A percentile compares a stretch with the other conserved stretches of the same genome.
Evolutionary conservation across 305 asterid genomes (phyloP).

Genomic region (Fraxinus paxiana): DNA sequence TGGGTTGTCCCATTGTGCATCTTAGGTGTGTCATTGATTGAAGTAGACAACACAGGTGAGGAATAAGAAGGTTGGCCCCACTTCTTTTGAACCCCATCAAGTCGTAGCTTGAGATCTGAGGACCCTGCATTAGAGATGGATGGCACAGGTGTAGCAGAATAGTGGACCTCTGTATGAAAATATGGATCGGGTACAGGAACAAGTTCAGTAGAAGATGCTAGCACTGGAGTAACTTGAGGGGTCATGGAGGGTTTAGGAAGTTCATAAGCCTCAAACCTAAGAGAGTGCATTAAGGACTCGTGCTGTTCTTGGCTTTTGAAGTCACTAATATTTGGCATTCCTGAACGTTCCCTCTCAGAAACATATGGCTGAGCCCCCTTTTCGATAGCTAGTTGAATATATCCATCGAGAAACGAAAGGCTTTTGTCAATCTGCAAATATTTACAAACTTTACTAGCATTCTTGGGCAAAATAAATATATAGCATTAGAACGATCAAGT

Average conservation of each 20-base stretch:
- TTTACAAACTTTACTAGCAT: not conserved
- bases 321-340: constrained; percentile 43
- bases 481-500: not conserved
- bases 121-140: constrained; percentile 49
- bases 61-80: constrained; percentile 82
- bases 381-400: constrained; percentile 66
- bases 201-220: constrained; percentile 59
- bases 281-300: constrained; percentile 60
- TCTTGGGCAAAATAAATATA: not conserved
- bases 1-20: constrained; percentile 53
- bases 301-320: constrained; percentile 67
- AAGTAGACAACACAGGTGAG: constrained; percentile 52
- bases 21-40: constrained; percentile 41
- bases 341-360: constrained; percentile 66
- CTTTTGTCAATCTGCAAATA: constrained; percentile 66
- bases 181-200: constrained; percentile 71
- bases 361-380: constrained; percentile 85
- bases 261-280: constrained; percentile 93
- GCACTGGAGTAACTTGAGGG: constrained; percentile 41
- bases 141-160: constrained; percentile 37
- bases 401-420: constrained; percentile 69
- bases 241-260: constrained; percentile 67
- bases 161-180: constrained; percentile 43
- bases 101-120: constrained; percentile 69
- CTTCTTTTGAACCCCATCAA: constrained; percentile 89